Evolutionary conservation across 495 filamentous ascomycete species (phyloP), one percentile per base, ranked within the genome.

Genomic region (Letharia lupina): DNA sequence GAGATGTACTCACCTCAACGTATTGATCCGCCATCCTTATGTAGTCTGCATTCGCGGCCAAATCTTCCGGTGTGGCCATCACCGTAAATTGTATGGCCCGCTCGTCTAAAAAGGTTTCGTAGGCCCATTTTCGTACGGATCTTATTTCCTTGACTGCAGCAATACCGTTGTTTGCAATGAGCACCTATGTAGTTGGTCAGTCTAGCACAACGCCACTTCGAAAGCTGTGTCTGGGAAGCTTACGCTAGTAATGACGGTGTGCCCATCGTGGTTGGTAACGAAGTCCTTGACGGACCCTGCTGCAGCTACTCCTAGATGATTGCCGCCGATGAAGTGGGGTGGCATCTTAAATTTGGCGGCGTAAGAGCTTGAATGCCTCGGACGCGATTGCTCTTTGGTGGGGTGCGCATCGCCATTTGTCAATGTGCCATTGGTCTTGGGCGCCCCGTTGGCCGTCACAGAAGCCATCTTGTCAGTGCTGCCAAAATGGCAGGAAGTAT

Each of bases 161-260:
- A 77, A 99, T 99, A 84, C 94, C 94, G 80, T 99, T 99, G 81
- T 99, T 99, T 75, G 94, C 94, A 76, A 99, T 99, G 67, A 99
- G 85, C 35, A 99, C 91, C 94, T 98, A 73, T 28, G 57, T 37
- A 58, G 3, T 18, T n/a, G 13, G 64, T 63, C 31, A 62, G 39
- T 13, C 39, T n/a, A 13, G 33, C 16, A 23, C 12, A 0, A 20
- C 16, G 45, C 35, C 31, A 28, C 37, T 35, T 7, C 9, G 12
- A 1, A 33, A 47, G 40, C 39, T 56, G 31, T 42, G 13, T 52
- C 13, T 33, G 10, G 8, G 23, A 57, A 62, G 74, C 90, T 81
- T 79, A 98, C 94, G 76, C 91, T 96, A 65, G 89, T 95, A 73
- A 99, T 98, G 71, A 97, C 92, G 20, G 94, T 98, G 81, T 99